Base-by-base conservation (phyloP, 176 grass and related monocot genomes). In the Lolium perenne region DNA sequence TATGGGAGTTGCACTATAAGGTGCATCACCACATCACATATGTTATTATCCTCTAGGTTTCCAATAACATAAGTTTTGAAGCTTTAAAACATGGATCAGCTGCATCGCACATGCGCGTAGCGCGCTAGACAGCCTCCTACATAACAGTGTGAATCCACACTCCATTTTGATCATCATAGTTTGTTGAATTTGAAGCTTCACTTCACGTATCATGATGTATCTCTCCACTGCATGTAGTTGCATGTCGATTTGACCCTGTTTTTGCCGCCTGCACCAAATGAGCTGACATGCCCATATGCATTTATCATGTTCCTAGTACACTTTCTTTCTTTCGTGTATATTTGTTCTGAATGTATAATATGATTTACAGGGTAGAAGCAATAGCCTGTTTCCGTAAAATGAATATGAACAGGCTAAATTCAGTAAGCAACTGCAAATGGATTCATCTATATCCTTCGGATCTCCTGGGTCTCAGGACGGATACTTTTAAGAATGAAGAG, bases 261-360 rank as follows among this genome's bases (percentile, higher is more conserved):
- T 60, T 83, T 74, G 14, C 15, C 6, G 11, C 38, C 5, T 20
- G 15, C 60, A 23, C 68, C 53, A 73, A 59, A 58, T 73, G 51
- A 83, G 71, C 11, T 74, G 70, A 10, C 49, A 63, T 61, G 45
- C 45, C 67, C 14, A 32, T 29, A 29, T 60, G 21, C 81, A 83
- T 47, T 59, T 26, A 47, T 45, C 69, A 47, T 68, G 40, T 35
- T 74, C 69, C 41, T 15, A 60, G 10, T 46, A 7, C 54, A 11
- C 8, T 69, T 26, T 74, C 7, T 83, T 71, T 83, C 14, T 83
- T 58, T n/a, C 46, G 25, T 2, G 22, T 35, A 3, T 43, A 7
- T 72, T n/a, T 68, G 46, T 69, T 68, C 46, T 69, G 26, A 50
- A 32, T 65, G 59, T 3, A 13, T 15, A 69, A 8, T 81, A 68